Base-by-base conservation (phyloP, 2,329 filamentous ascomycete genomes). In the Venturia effusa region DNA sequence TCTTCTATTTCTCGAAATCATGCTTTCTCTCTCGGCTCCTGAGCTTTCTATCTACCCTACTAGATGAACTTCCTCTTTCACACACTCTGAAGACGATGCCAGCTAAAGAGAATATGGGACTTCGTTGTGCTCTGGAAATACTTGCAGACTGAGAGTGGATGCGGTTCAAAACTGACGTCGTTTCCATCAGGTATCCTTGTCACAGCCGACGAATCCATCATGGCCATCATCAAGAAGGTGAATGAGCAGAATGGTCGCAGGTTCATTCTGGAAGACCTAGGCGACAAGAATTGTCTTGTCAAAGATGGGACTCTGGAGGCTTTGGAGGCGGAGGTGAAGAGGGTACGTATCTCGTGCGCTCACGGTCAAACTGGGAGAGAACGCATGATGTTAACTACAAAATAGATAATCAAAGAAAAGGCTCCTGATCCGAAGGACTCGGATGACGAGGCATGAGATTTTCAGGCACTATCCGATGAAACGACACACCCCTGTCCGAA, bases 171-270 rank as follows among this genome's bases (percentile, higher is more conserved):
- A 8, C 51, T 57, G 19, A 40, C n/a, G 43, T 27, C 34, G 3
- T 27, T 43, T 24, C 32, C 2, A n/a, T 13, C 24, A 81, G 89
- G 89, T 67, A 86, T 90, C 34, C 82, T 93, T 67, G 85, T 93
- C 75, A 85, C 91, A 75, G 91, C 88, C 76, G 89, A 93, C 73
- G 87, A 89, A n/a, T 90, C 88, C 55, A 92, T 93, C 81, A 92
- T 92, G 76, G 88, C 89, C 67, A 91, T 92, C 78, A 88, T 93
- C 71, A 80, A 89, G 69, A 88, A 86, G 70, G 89, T 93, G 68
- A 87, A 93, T 75, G 79, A 84, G 64, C 45, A 45, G 24, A 71
- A 77, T 64, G 81, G 82, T 68, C 85, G 92, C 74, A 85, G 87
- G 67, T 90, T 85, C 73, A 89, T 93, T 71, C 88, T 92, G 67